phyloP scores from a whole-genome alignment of 2,329 filamentous ascomycete genomes.

The Corniculantispora saksenae region DNA sequence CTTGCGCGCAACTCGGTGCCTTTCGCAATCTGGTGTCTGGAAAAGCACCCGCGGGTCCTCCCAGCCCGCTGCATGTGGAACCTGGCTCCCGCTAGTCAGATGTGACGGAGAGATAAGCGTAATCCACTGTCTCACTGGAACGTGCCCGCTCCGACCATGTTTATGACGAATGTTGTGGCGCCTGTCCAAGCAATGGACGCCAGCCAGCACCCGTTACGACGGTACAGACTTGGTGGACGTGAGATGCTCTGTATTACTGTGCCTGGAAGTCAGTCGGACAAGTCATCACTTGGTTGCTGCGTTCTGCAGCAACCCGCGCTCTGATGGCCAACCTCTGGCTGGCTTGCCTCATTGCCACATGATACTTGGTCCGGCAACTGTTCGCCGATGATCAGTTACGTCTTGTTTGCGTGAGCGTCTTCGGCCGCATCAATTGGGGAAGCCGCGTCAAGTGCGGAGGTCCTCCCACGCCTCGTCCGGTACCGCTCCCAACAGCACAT shows the following conservation, averaged over 20 bases:
- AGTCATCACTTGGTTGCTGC: background rate
- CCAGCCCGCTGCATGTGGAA: background rate
- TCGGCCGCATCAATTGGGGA: background rate
- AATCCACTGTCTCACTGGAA: constrained; percentile 19
- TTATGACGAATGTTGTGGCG: constrained; percentile 3
- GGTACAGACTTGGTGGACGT: background rate
- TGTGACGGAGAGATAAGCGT: constrained; percentile 20
- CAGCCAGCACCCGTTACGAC: background rate
- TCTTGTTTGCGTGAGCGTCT: background rate
- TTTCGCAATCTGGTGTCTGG: background rate
- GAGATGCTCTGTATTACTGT: constrained; percentile 6
- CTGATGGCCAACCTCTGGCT: background rate
- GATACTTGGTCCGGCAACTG: background rate
- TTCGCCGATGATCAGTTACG: background rate
- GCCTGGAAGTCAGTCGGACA: background rate
- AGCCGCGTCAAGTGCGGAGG: background rate
- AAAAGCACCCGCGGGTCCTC: background rate
- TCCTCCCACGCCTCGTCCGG: constrained; percentile 5
- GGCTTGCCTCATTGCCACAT: background rate
- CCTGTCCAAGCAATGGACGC: background rate
- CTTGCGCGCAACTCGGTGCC: background rate
- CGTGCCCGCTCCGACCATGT: constrained; percentile 9
- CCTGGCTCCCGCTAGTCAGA: constrained; percentile 8
- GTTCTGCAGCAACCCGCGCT: background rate
- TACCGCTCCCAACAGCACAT: constrained; percentile 17